These are phyloP conservation scores for Chlamydomonas sp. DNA, from an alignment of 139 green algal species.

Conservation along the genomic window DNA sequence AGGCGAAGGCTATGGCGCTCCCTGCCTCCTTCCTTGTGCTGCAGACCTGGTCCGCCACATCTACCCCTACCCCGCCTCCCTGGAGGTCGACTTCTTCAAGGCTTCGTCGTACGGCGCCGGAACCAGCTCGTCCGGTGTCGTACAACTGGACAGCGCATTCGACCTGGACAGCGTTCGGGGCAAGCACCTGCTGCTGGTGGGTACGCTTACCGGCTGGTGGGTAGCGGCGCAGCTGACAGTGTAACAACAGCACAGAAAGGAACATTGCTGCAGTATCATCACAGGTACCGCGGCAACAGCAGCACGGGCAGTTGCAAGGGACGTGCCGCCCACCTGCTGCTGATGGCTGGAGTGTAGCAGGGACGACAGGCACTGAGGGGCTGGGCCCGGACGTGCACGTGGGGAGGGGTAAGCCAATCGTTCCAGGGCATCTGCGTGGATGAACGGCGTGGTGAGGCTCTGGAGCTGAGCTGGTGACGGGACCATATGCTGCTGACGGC, in stretches of 20 bases:
- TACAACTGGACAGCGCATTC: constrained; percentile 35
- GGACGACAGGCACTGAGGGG: background rate
- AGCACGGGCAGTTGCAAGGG: background rate
- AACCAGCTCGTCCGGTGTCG: constrained; percentile 17
- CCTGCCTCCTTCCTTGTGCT: background rate
- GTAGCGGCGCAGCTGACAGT: background rate
- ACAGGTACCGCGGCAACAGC: background rate
- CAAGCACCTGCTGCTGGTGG: constrained; percentile 48
- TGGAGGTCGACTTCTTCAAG: constrained; percentile 44
- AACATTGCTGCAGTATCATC: no score
- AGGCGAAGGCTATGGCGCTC: background rate
- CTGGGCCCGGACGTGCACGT: no score
- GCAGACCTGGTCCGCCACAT: constrained; percentile 41
- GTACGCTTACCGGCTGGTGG: background rate
- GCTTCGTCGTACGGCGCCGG: constrained; percentile 32
- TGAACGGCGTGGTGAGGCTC: no score
- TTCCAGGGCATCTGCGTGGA: no score
- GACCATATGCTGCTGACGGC: no score
- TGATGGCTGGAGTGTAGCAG: background rate
- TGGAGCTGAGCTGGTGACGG: no score
- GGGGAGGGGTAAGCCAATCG: no score
- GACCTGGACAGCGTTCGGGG: constrained; percentile 5
- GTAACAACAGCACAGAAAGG: background rate
- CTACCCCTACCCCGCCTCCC: background rate
- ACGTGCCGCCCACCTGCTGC: background rate